phyloP scores from a whole-genome alignment of 2,329 filamentous ascomycete species.

The Cladorrhinum sp. region DNA sequence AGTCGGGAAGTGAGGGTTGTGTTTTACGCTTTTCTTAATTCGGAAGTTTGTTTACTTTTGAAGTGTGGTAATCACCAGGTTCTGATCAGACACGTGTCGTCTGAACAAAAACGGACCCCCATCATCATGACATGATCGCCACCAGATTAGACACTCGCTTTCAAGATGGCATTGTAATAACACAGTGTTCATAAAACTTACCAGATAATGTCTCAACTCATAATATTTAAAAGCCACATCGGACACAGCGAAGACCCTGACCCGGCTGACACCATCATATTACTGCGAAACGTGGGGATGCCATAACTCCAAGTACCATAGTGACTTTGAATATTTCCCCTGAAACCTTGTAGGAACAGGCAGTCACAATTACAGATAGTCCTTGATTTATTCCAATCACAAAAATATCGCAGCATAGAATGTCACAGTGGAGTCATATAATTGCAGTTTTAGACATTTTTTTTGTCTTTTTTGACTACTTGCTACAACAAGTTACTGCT shows the following conservation, averaged over 20 bases:
- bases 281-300: too few species aligned
- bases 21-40: not conserved
- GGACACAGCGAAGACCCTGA: too few species aligned
- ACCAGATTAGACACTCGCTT: too few species aligned
- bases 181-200: too few species aligned
- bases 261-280: too few species aligned
- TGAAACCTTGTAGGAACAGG: not conserved
- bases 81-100: not conserved
- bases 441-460: conserved; percentile 2
- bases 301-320: not conserved
- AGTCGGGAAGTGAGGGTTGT: not conserved
- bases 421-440: not conserved
- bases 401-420: not conserved
- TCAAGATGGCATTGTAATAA: too few species aligned
- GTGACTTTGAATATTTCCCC: not conserved
- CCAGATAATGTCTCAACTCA: too few species aligned
- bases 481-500: conserved; percentile 2
- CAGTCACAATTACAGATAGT: not conserved
- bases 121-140: too few species aligned
- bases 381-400: not conserved
- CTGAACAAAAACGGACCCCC: too few species aligned
- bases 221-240: not conserved
- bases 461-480: not conserved
- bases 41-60: not conserved
- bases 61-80: not conserved